Conservation (phyloP, 352 stramenopile genomes). For the Aphanomyces astaci region DNA sequence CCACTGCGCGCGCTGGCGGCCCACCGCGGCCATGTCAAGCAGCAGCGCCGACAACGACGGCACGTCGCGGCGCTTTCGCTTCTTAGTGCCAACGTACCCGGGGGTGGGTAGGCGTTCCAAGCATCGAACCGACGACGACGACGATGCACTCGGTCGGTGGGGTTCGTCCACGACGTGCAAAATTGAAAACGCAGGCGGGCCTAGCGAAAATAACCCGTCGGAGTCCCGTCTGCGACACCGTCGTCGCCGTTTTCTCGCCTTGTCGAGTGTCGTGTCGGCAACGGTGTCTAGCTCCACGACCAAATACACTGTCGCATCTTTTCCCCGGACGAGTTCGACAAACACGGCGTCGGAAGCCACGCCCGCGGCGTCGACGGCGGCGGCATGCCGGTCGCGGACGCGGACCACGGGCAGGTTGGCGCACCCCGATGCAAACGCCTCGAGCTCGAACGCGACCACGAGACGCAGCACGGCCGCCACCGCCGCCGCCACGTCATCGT, state of each 20-base stretch:
- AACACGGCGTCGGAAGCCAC: conserved; percentile 78
- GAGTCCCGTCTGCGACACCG: too few relatives aligned
- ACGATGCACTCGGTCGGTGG: conserved; percentile 27
- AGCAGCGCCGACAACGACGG: conserved; percentile 69
- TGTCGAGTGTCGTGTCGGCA: too few relatives aligned
- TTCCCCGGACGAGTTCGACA: conserved; percentile 73
- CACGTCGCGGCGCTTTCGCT: conserved; percentile 25
- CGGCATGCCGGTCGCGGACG: conserved; percentile 68
- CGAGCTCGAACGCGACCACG: conserved; percentile 72
- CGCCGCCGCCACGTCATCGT: conserved; percentile 59
- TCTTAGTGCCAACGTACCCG: conserved; percentile 12
- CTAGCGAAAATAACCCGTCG: conserved; percentile 65
- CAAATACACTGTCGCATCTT: conserved; percentile 74
- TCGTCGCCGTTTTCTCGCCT: conserved; percentile 55
- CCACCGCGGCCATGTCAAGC: conserved; percentile 72
- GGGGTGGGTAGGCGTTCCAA: conserved; percentile 58
- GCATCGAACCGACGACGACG: conserved; percentile 64
- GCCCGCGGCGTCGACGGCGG: conserved; percentile 62
- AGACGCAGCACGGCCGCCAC: conserved; percentile 71
- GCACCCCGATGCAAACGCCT: conserved; percentile 58
- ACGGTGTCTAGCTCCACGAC: conserved; percentile 83
- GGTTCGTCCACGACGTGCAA: conserved; percentile 48
- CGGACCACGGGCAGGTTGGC: conserved; percentile 76
- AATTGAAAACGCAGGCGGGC: conserved; percentile 74
- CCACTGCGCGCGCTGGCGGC: conserved; percentile 71